These are phyloP conservation scores for Fonsecaea monophora DNA, from an alignment of 2,329 filamentous ascomycete genomes.

Conservation along the genomic window DNA sequence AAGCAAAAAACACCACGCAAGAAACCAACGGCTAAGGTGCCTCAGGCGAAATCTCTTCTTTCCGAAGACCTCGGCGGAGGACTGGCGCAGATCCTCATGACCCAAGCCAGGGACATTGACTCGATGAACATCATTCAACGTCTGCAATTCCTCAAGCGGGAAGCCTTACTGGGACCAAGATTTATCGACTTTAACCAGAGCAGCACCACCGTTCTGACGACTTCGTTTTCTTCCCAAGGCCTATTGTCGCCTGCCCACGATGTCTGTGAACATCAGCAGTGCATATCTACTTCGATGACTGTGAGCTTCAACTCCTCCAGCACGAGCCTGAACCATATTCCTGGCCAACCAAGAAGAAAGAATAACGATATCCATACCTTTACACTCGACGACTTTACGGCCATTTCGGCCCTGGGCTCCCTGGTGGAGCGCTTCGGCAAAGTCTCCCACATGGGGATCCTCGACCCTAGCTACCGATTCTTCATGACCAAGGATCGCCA, in stretches of 20 bases:
- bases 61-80: constrained; percentile 13
- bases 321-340: not conserved
- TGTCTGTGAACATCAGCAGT: constrained; percentile 1
- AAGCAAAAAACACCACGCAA: not conserved
- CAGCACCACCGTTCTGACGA: constrained; percentile 13
- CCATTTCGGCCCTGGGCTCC: constrained; percentile 43
- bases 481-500: constrained; percentile 48
- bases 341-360: constrained; percentile 16
- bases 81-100: constrained; percentile 10
- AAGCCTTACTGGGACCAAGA: not conserved
- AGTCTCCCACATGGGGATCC: constrained; percentile 54
- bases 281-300: constrained; percentile 12
- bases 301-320: constrained; percentile 11
- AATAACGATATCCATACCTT: constrained; percentile 39
- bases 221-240: constrained; percentile 10
- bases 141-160: constrained; percentile 6
- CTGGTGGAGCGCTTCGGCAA: constrained; percentile 47
- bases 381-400: constrained; percentile 45
- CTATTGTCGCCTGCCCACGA: not conserved
- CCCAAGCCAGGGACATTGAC: constrained; percentile 3
- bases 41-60: constrained; percentile 1
- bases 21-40: not conserved
- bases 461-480: constrained; percentile 51
- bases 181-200: constrained; percentile 1
- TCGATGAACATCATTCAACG: constrained; percentile 24